These are phyloP conservation scores for Viola pubescens DNA, from an alignment of 441 rosid genomes.

Conservation along the genomic window DNA sequence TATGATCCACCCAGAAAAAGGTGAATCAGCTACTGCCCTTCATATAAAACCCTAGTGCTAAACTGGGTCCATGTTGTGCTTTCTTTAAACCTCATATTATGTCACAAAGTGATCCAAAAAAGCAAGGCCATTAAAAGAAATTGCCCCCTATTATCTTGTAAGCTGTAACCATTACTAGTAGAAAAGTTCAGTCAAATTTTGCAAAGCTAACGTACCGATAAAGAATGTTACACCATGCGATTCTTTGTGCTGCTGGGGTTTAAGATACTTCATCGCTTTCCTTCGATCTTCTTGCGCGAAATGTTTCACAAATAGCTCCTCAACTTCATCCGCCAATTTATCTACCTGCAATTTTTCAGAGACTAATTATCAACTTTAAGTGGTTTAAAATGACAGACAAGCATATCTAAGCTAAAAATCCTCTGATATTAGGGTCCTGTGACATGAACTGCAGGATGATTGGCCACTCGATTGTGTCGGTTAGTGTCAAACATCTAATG, in stretches of 20 bases:
- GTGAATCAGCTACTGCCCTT: slow-evolving; percentile 25
- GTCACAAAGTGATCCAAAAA: slow-evolving; percentile 19
- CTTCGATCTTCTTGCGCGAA: slow-evolving; percentile 69
- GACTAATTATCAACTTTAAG: slow-evolving; percentile 23
- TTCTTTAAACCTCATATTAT: slow-evolving; percentile 21
- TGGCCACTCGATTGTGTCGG: slow-evolving; percentile 38
- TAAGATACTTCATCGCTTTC: slow-evolving; percentile 84
- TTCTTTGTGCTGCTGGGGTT: slow-evolving; percentile 68
- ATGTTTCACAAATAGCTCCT: slow-evolving; percentile 70
- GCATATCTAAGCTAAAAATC: slow-evolving; percentile 26
- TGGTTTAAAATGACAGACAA: slow-evolving; percentile 23
- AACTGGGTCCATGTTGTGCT: slow-evolving; percentile 36
- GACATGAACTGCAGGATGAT: slow-evolving; percentile 19
- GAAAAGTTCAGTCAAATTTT: slow-evolving; percentile 6
- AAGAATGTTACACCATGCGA: slow-evolving; percentile 82
- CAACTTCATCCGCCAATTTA: slow-evolving; percentile 79
- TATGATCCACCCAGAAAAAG: slow-evolving; percentile 35
- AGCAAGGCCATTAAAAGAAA: slow-evolving; percentile 4
- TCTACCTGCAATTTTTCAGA: slow-evolving; percentile 61
- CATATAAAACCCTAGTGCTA: slow-evolving; percentile 31
- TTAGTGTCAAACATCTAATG: slow-evolving; percentile 25
- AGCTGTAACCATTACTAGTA: neutral
- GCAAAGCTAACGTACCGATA: slow-evolving; percentile 37
- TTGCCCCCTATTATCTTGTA: neutral
- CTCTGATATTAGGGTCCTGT: neutral